Base-by-base conservation (phyloP, 306 rosid genomes). In the Cucurbita moschata region DNA sequence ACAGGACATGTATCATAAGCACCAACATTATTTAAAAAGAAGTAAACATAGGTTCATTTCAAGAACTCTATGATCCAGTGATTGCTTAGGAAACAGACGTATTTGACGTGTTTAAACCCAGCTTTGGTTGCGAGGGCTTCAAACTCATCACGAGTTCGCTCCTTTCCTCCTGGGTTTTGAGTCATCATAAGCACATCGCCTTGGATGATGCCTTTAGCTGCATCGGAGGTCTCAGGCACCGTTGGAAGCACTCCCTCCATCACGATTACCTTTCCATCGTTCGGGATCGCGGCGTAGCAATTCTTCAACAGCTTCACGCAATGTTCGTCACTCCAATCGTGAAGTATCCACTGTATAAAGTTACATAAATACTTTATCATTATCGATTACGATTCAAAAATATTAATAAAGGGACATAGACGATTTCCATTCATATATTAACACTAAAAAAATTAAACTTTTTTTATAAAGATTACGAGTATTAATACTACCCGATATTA, bases 41-140 rank as follows among this genome's bases (percentile, higher is more conserved):
- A 8, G 10, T 8, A 8, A 46, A 4, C 50, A 46, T 46, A 10
- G 52, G 12, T 59, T 60, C 74, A 62, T 80, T 89, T 89, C 21
- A 79, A 79, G 75, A 89, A 85, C 77, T 85, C 90, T 82, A 87
- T 85, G 39, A 87, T 56, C 85, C 87, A 83, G 8, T 67, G 66
- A 59, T 75, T 77, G 19, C 73, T 62, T 2, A 72, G 80, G 69
- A 7, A 78, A 16, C 87, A 78, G 21, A 68, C 81, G 70, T 73
- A 82, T 73, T 49, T 71, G 54, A 87, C 74, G 55, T 88, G 80
- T 3, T 77, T 57, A 57, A 87, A 87, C 16, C 96, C 88, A 64
- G 89, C 82, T 10, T 26, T 79, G 15, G 59, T 82, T 52, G 84
- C 89, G 60, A 83, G 65, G 49, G 81, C 76, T 71, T 64, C 37